A percentile compares a stretch with the other conserved stretches of the same genome.
Evolutionary conservation across 2,329 filamentous ascomycete species (phyloP).

Genomic region (Macrophomina tecta): DNA sequence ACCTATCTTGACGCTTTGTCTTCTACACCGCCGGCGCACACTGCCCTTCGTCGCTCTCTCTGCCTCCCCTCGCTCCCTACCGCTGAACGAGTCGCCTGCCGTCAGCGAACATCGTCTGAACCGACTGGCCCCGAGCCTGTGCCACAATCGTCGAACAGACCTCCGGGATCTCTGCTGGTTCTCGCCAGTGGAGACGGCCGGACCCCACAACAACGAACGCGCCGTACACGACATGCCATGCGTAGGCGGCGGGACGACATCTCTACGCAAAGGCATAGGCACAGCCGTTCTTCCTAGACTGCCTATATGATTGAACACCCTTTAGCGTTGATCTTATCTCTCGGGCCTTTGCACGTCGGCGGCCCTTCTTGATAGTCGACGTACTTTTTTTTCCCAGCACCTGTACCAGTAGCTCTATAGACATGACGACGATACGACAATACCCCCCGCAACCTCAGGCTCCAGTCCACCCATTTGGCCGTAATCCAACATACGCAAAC

Average conservation of each 20-base stretch:
- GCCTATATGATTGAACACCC: slow-evolving; percentile 33
- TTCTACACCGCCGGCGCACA: slow-evolving; percentile 17
- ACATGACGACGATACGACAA: slow-evolving; percentile 48
- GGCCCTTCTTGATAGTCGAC: slow-evolving; percentile 8
- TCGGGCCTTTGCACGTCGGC: slow-evolving; percentile 1
- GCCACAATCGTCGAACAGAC: slow-evolving; percentile 6
- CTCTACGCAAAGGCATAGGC: slow-evolving; percentile 52
- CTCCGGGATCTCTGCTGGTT: slow-evolving; percentile 27
- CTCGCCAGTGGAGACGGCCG: slow-evolving; percentile 22
- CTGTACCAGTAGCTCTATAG: slow-evolving; percentile 28
- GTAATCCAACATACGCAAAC: slow-evolving; percentile 33
- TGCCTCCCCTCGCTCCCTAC: slow-evolving; percentile 4
- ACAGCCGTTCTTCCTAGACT: slow-evolving; percentile 47
- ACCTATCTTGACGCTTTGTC: slow-evolving; percentile 27
- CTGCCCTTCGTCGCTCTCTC: slow-evolving; percentile 1
- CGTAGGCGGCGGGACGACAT: slow-evolving; percentile 43
- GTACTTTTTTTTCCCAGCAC: slow-evolving; percentile 4
- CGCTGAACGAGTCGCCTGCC: background rate
- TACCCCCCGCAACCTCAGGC: slow-evolving; percentile 43
- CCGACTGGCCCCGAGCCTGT: slow-evolving; percentile 15
- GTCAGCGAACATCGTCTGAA: background rate
- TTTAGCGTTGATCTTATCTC: slow-evolving; percentile 30
- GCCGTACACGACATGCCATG: slow-evolving; percentile 45
- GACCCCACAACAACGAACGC: slow-evolving; percentile 16
- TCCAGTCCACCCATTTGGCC: slow-evolving; percentile 34